Percentiles rank a stretch among this genome's conserved stretches.
phyloP scores from a whole-genome alignment of 331 rosid species.

The Quercus phellos region DNA sequence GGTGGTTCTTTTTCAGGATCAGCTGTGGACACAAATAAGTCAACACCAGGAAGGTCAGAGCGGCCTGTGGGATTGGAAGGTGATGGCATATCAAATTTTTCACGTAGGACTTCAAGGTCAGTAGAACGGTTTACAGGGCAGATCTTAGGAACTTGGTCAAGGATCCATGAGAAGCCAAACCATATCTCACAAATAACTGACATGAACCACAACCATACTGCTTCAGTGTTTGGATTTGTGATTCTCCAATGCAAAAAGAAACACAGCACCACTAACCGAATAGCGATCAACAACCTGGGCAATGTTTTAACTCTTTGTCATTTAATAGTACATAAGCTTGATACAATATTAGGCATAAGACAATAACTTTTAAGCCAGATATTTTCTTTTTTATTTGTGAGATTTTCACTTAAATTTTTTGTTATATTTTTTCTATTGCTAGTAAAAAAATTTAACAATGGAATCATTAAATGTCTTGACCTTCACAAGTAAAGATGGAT shows the following conservation, averaged over 20 bases:
- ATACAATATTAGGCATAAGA: no score
- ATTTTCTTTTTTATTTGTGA: no score
- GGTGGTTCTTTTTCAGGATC: constrained; percentile 93
- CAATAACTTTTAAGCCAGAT: no score
- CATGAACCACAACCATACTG: constrained; percentile 88
- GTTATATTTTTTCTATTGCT: no score
- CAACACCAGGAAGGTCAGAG: constrained; percentile 73
- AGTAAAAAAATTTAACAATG: no score
- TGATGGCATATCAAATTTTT: constrained; percentile 72
- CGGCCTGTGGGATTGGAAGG: constrained; percentile 83
- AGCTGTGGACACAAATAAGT: constrained; percentile 81
- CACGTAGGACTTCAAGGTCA: constrained; percentile 60
- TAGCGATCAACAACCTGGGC: constrained; percentile 49
- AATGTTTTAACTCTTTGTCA: background rate
- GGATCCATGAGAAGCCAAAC: constrained; percentile 90
- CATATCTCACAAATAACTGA: constrained; percentile 72
- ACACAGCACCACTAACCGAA: constrained; percentile 50
- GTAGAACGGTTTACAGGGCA: constrained; percentile 66
- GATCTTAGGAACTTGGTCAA: constrained; percentile 75
- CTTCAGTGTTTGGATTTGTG: constrained; percentile 63
- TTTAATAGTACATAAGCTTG: background rate
- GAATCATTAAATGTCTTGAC: no score
- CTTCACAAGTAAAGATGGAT: no score
- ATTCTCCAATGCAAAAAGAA: constrained; percentile 82
- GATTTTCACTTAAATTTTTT: no score